Base-by-base conservation (phyloP, 495 filamentous ascomycete genomes). In the Bryoglossum gracile region DNA sequence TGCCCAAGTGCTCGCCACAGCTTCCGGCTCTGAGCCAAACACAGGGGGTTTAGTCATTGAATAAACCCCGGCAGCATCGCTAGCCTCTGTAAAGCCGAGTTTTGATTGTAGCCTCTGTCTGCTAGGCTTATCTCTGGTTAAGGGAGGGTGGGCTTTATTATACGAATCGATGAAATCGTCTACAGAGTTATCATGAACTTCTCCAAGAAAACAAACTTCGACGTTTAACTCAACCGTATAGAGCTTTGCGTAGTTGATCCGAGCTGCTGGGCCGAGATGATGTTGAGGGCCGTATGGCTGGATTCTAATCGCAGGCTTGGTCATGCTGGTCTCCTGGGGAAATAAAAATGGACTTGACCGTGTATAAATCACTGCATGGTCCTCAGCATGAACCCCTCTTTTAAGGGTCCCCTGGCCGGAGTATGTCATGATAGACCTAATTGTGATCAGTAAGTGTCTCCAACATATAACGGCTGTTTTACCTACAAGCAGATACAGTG, bases 401-500 rank as follows among this genome's bases (percentile, higher is more conserved):
- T 57, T 57, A 4, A 10, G 43, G 8, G 45, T 40, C 2, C 38
- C 54, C 24, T 38, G 36, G 3, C 40, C 37, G 3, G 14, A 10
- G 24, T 57, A 57, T 0, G 54, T 53, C 35, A 48, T 26, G 8
- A 57, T 45, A 4, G 54, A 39, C n/a, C 53, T 55, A 3, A 8
- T 10, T 21, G 18, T 14, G 2, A 1, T 42, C 26, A 49, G 25
- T 17, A 0, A 14, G 3, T 25, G 38, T 17, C 14, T 8, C n/a
- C n/a, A n/a, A n/a, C n/a, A n/a, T n/a, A n/a, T n/a, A n/a, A n/a
- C n/a, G n/a, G n/a, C n/a, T n/a, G n/a, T n/a, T 16, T n/a, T 19
- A 55, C 56, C 49, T 38, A 58, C 51, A 59, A 13, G 40, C 51
- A 55, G 14, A 48, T 45, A 21, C 43, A 52, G 24, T 55, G 53